These are phyloP conservation scores for Hypholoma fasciculare DNA, from an alignment of 768 basidiomycete species.

Conservation along the genomic window DNA sequence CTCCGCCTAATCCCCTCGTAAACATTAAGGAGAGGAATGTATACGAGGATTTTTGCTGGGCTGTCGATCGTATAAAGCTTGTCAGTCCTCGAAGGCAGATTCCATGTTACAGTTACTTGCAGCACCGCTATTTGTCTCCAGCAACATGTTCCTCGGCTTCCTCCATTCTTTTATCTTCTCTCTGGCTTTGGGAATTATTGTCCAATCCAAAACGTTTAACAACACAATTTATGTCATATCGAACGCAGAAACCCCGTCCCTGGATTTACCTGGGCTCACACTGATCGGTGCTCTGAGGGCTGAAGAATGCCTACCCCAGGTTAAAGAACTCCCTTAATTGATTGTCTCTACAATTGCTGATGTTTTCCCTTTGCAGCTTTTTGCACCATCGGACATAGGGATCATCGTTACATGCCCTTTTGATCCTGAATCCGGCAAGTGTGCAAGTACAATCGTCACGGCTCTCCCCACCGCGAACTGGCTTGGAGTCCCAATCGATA, in stretches of 20 bases:
- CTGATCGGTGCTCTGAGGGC: slow-evolving; percentile 20
- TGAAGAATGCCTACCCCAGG: slow-evolving; percentile 21
- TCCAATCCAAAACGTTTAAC: slow-evolving; percentile 9
- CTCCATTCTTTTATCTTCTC: slow-evolving; percentile 1
- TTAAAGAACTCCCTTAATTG: background rate
- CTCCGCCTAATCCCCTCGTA: too few relatives aligned
- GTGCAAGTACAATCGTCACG: slow-evolving; percentile 20
- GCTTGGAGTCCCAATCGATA: slow-evolving; percentile 20
- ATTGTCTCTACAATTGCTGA: too few relatives aligned
- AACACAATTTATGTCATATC: slow-evolving; percentile 23
- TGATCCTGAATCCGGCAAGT: slow-evolving; percentile 20
- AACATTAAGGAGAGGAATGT: too few relatives aligned
- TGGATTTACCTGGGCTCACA: slow-evolving; percentile 19
- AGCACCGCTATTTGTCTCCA: background rate
- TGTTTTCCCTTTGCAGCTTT: slow-evolving; percentile 5
- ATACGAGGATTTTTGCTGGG: too few relatives aligned
- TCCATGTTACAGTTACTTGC: too few relatives aligned
- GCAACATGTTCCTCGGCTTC: slow-evolving; percentile 1
- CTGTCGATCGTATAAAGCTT: too few relatives aligned
- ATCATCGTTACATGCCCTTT: slow-evolving; percentile 22
- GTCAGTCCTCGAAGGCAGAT: too few relatives aligned
- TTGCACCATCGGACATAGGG: slow-evolving; percentile 18
- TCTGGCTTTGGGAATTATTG: background rate
- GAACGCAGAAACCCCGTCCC: slow-evolving; percentile 22
- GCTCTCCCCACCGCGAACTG: slow-evolving; percentile 18